A percentile compares a stretch with the other conserved stretches of the same genome.
These are phyloP conservation scores for Phytophthora foliorum DNA, from an alignment of 352 stramenopile genomes.

Conservation along the genomic window DNA sequence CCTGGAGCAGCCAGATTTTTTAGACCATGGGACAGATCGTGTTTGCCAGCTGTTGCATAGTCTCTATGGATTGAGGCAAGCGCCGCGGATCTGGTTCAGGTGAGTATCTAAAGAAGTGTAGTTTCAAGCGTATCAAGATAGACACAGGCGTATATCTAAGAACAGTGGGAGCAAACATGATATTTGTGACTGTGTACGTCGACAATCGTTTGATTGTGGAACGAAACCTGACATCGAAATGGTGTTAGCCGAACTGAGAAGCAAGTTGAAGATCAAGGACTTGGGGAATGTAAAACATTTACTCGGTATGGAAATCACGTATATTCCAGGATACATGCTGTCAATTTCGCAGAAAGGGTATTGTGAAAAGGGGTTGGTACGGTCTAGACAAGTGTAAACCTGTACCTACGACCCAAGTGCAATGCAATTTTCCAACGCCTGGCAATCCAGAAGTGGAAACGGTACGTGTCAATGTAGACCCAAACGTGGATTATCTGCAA, in stretches of 20 bases:
- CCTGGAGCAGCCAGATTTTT: not conserved
- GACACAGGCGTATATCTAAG: not conserved
- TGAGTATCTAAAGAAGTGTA: not conserved
- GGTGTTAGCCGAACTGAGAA: not conserved
- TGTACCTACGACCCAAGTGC: conserved; percentile 5
- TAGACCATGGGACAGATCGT: not conserved
- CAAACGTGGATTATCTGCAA: conserved; percentile 15
- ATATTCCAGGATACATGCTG: not conserved
- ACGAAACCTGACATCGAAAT: not conserved
- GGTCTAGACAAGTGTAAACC: conserved; percentile 14
- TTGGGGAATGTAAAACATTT: not conserved
- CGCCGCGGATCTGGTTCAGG: too few relatives aligned
- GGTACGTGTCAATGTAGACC: conserved; percentile 4
- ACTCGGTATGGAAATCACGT: not conserved
- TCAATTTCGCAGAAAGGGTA: not conserved
- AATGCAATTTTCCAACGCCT: conserved; percentile 18
- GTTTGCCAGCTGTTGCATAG: too few relatives aligned
- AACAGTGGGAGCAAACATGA: not conserved
- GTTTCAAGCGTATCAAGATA: not conserved
- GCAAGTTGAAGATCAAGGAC: conserved; percentile 3
- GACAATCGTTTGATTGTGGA: not conserved
- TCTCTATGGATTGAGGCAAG: too few relatives aligned
- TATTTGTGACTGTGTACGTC: not conserved
- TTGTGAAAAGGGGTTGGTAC: not conserved
- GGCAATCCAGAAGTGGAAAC: conserved; percentile 10